These are phyloP conservation scores for Tanacetum coccineum DNA, from an alignment of 129 eudicot genomes.

Conservation along the genomic window DNA sequence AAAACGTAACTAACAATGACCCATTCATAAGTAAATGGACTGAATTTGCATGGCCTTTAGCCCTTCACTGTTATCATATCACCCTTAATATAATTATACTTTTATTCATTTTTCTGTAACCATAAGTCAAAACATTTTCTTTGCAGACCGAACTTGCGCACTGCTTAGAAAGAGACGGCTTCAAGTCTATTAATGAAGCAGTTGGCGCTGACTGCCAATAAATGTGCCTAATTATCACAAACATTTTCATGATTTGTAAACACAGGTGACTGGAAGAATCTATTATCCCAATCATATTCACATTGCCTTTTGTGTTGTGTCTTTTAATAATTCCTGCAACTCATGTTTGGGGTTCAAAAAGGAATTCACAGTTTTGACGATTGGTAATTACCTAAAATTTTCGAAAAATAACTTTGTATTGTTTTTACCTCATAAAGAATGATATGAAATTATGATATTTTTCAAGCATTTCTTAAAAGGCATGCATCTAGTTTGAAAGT, in stretches of 20 bases:
- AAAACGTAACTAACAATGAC: background rate
- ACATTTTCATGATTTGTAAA: constrained; percentile 11
- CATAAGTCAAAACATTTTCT: background rate
- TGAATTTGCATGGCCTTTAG: background rate
- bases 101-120: background rate
- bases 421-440: too few species aligned
- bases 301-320: background rate
- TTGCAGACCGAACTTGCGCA: constrained; percentile 77
- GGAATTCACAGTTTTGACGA: too few species aligned
- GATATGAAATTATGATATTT: too few species aligned
- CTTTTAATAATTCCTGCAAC: background rate
- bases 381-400: too few species aligned
- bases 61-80: background rate
- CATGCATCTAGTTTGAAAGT: too few species aligned
- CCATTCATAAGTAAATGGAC: background rate
- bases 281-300: background rate
- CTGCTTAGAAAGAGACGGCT: constrained; percentile 86
- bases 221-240: background rate
- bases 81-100: background rate
- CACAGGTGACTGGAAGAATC: background rate
- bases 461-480: too few species aligned
- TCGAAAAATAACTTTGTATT: too few species aligned
- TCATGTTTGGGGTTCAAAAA: background rate
- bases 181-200: constrained; percentile 69
- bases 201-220: constrained; percentile 80